phyloP scores from a whole-genome alignment of 352 stramenopile genomes.

The Pythium aristosporum region DNA sequence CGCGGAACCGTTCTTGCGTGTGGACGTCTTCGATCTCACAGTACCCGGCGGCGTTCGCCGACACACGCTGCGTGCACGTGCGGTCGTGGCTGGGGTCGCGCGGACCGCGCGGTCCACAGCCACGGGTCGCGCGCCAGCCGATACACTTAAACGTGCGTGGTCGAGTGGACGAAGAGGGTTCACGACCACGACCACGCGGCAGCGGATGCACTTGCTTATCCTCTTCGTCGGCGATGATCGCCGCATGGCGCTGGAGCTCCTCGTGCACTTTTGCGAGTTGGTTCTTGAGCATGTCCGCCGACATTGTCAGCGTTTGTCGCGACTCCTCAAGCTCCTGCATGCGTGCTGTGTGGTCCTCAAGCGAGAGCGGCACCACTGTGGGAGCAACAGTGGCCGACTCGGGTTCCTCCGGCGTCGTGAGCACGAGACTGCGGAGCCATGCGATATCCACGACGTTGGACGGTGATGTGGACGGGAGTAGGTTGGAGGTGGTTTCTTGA shows the following conservation, averaged over 20 bases:
- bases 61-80: conserved; percentile 45
- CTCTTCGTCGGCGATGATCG: conserved; percentile 22
- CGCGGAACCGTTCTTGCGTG: conserved; percentile 60
- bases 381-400: not conserved
- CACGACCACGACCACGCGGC: not conserved
- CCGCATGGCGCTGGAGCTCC: conserved; percentile 11
- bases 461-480: not conserved
- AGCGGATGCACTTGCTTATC: conserved; percentile 17
- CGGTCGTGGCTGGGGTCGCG: conserved; percentile 52
- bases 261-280: conserved; percentile 1
- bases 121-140: conserved; percentile 58
- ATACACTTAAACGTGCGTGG: conserved; percentile 53
- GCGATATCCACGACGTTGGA: not conserved
- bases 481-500: not conserved
- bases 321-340: conserved; percentile 16
- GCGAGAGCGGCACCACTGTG: not conserved
- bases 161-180: conserved; percentile 14
- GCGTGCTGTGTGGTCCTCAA: conserved; percentile 1
- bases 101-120: conserved; percentile 43
- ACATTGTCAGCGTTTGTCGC: not conserved
- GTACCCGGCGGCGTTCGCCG: conserved; percentile 49
- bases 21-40: conserved; percentile 59
- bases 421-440: conserved; percentile 14
- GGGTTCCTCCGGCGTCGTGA: not conserved
- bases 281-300: conserved; percentile 9